Percentiles rank a stretch among this genome's conserved stretches.
phyloP scores from a whole-genome alignment of 345 rosid genomes.

The Citrus glauca region DNA sequence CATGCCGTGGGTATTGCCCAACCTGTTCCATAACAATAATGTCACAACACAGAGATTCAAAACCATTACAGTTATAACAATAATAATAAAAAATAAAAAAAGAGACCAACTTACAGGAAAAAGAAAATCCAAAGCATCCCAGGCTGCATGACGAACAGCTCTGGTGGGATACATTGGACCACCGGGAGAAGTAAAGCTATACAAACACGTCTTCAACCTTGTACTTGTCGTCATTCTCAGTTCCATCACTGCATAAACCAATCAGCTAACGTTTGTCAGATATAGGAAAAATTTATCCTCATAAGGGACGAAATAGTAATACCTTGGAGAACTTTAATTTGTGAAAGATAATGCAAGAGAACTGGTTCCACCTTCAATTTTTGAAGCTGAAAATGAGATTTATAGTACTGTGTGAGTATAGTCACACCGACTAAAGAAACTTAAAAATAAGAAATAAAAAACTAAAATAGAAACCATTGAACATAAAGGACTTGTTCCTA shows the following conservation, averaged over 20 bases:
- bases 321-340: slow-evolving; percentile 84
- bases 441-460: neutral
- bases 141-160: slow-evolving; percentile 97
- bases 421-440: neutral
- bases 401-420: neutral
- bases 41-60: neutral
- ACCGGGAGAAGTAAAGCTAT: slow-evolving; percentile 95
- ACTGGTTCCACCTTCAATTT: slow-evolving; percentile 98
- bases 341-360: slow-evolving; percentile 80
- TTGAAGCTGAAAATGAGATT: slow-evolving; percentile 60
- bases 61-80: neutral
- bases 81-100: neutral
- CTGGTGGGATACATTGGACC: slow-evolving; percentile 99
- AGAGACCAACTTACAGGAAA: slow-evolving; percentile 70
- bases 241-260: slow-evolving; percentile 66
- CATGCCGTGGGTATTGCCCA: slow-evolving; percentile 85
- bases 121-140: slow-evolving; percentile 91
- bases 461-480: too few relatives aligned
- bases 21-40: slow-evolving; percentile 51
- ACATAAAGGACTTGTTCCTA: neutral
- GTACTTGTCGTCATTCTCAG: slow-evolving; percentile 96
- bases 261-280: neutral
- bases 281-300: neutral
- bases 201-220: slow-evolving; percentile 84
- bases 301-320: slow-evolving; percentile 7